phyloP scores from a whole-genome alignment of 176 grass and related monocot genomes.

The maize (Zea mays) region DNA sequence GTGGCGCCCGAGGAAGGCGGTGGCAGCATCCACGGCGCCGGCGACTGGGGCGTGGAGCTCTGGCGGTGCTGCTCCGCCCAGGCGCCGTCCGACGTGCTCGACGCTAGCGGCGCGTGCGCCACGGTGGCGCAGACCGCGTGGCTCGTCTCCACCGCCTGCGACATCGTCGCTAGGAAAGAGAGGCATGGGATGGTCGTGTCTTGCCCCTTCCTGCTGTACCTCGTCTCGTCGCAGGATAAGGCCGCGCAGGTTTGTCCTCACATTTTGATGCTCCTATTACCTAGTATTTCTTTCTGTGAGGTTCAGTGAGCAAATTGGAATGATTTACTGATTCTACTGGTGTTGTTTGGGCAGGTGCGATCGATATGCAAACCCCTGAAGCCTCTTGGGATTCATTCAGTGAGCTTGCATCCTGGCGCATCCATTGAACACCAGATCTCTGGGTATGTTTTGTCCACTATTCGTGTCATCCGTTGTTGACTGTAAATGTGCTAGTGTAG shows the following conservation, averaged over 20 bases:
- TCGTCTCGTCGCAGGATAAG: slow-evolving; percentile 75
- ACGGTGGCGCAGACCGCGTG: slow-evolving; percentile 71
- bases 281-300: not conserved
- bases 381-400: slow-evolving; percentile 76
- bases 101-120: slow-evolving; percentile 55
- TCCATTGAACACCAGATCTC: slow-evolving; percentile 68
- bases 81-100: slow-evolving; percentile 49
- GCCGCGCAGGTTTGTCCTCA: slow-evolving; percentile 50
- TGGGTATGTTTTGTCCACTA: slow-evolving; percentile 46
- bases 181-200: slow-evolving; percentile 61
- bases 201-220: slow-evolving; percentile 72
- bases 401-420: slow-evolving; percentile 72
- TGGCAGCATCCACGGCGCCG: slow-evolving; percentile 42
- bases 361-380: slow-evolving; percentile 78
- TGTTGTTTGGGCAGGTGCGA: slow-evolving; percentile 48
- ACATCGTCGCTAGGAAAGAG: slow-evolving; percentile 80
- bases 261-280: not conserved
- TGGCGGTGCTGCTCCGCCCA: slow-evolving; percentile 68
- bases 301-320: not conserved
- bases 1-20: slow-evolving; percentile 13
- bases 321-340: not conserved
- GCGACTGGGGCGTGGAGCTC: slow-evolving; percentile 81
- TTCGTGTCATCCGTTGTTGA: not conserved
- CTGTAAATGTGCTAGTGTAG: not conserved
- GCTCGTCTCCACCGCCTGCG: slow-evolving; percentile 71